Evolutionary conservation across 2,329 filamentous ascomycete genomes (phyloP).

Genomic region (Arthrobotrys conoides): DNA sequence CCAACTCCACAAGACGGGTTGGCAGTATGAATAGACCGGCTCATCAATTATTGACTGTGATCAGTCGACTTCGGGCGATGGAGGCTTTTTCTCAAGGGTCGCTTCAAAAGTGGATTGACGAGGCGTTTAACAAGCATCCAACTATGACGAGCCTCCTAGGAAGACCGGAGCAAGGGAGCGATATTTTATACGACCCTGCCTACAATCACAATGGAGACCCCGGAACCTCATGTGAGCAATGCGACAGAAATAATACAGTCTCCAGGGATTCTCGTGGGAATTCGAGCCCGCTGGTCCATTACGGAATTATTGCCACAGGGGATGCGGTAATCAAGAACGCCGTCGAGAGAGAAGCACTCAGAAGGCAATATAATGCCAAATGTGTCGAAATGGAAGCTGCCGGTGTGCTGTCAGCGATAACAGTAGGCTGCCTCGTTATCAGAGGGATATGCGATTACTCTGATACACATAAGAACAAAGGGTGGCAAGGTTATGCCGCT

Average conservation of each 20-base stretch:
- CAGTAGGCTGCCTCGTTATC: slow-evolving; percentile 18
- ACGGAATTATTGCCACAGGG: slow-evolving; percentile 26
- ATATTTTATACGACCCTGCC: slow-evolving; percentile 13
- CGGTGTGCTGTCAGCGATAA: background rate
- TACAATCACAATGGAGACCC: slow-evolving; percentile 6
- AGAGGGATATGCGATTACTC: slow-evolving; percentile 40
- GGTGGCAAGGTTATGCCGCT: slow-evolving; percentile 32
- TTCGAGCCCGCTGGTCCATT: slow-evolving; percentile 29
- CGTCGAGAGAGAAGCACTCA: background rate
- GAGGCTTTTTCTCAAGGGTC: no score
- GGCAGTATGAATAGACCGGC: background rate
- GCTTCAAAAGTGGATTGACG: no score
- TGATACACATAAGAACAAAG: slow-evolving; percentile 33
- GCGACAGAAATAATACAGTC: background rate
- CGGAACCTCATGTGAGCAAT: background rate
- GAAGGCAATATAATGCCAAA: slow-evolving; percentile 1
- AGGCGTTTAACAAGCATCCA: no score
- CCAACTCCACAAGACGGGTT: background rate
- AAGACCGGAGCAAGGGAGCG: background rate
- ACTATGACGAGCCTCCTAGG: no score
- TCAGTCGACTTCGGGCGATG: no score
- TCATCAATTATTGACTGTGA: background rate
- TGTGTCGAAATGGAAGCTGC: slow-evolving; percentile 31
- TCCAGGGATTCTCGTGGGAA: background rate
- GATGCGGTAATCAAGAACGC: slow-evolving; percentile 33